Evolutionary conservation across 345 rosid species (phyloP).

Genomic region (Arabis hirsuta): DNA sequence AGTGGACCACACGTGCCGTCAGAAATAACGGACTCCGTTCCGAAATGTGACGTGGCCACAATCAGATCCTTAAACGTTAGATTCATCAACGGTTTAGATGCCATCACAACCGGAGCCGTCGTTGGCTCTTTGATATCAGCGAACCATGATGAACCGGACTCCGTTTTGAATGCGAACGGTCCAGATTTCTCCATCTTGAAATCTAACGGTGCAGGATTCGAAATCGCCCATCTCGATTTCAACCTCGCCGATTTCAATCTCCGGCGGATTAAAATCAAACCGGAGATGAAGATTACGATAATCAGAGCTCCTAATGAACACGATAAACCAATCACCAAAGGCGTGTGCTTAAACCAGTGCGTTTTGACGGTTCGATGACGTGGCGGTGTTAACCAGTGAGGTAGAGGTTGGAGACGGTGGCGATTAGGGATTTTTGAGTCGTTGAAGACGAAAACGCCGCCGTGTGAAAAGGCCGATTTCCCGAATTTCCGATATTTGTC

Average conservation of each 20-base stretch:
- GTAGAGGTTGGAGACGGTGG: slow-evolving; percentile 29
- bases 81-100: slow-evolving; percentile 84
- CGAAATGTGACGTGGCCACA: slow-evolving; percentile 93
- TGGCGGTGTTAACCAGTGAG: slow-evolving; percentile 33
- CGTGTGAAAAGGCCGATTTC: slow-evolving; percentile 62
- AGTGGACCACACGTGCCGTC: slow-evolving; percentile 87
- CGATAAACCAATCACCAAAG: slow-evolving; percentile 53
- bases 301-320: slow-evolving; percentile 50
- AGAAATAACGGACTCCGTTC: slow-evolving; percentile 74
- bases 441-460: slow-evolving; percentile 55
- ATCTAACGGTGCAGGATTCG: slow-evolving; percentile 64
- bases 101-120: slow-evolving; percentile 80
- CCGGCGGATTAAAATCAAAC: slow-evolving; percentile 42
- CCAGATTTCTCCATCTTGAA: slow-evolving; percentile 88
- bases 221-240: slow-evolving; percentile 86
- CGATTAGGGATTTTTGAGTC: slow-evolving; percentile 46
- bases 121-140: slow-evolving; percentile 90
- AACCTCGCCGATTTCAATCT: slow-evolving; percentile 45
- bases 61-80: slow-evolving; percentile 91
- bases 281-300: slow-evolving; percentile 33
- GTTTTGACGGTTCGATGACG: slow-evolving; percentile 18
- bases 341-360: slow-evolving; percentile 33
- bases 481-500: slow-evolving; percentile 61
- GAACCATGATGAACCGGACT: slow-evolving; percentile 90
- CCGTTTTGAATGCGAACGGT: slow-evolving; percentile 90